Evolutionary conservation across 2,329 filamentous ascomycete species (phyloP), one percentile per base, ranked within the genome.

Genomic region (Verticillium albo-atrum): DNA sequence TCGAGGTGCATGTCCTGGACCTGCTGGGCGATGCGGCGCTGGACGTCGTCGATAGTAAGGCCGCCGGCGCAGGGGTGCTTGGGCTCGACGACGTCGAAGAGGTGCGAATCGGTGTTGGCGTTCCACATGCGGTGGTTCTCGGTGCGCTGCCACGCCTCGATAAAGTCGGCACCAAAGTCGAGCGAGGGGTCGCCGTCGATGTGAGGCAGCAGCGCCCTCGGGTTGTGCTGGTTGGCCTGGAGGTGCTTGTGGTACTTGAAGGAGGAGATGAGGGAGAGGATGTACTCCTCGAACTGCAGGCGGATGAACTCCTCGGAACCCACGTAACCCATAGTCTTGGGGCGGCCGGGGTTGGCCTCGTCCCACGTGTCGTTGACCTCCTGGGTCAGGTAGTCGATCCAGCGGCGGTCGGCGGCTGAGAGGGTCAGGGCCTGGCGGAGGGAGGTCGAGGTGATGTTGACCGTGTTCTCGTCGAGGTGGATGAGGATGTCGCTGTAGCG

Each of bases 281-380:
- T 83, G 70, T 99, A 99, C 69, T 97, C 93, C 75, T 99, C 95
- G 63, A 99, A 99, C 69, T 98, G 94, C 47, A 97, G 85, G 30
- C 95, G 87, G 67, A 99, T 99, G 69, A 97, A 97, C 71, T 98
- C 95, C 75, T 99, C 95, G 63, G 92, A 97, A 30, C 95, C 95
- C 37, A 92, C 88, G 69, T 97, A 99, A 30, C 93, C 93, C 80
- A 97, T 89, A 2, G 92, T 96, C 68, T 92, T 97, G n/a, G 95
- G 95, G 54, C 91, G 84, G 63, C 87, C 86, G 0, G 95, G 95
- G 68, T 98, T 94, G 4, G 87, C 80, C 50, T 97, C 92, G 70
- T 99, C 95, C 95, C 95, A 99, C 0, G 95, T 97, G 64, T 98
- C 92, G 68, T 95, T 91, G 25, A 99, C 91, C 42, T 92, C 90